Percentiles rank a stretch among this genome's conserved stretches.
Conservation (phyloP, 202 grass and related monocot genomes). For the Bolboschoenoplectus hybrid region DNA sequence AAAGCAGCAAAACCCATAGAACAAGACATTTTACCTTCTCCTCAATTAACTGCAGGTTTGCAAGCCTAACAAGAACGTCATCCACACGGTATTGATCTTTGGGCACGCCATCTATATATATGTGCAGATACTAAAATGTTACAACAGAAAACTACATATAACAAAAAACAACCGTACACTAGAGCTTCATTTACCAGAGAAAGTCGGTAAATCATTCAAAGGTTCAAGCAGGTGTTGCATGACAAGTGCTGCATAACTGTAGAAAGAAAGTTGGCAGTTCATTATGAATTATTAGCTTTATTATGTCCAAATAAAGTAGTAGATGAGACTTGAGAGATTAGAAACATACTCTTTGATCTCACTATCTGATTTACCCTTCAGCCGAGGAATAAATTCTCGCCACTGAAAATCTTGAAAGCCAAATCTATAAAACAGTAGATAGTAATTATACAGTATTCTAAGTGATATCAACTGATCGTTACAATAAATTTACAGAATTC, state of each 20-base stretch:
- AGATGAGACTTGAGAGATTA: conserved; percentile 15
- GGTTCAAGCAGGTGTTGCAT: conserved; percentile 89
- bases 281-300: conserved; percentile 35
- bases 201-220: conserved; percentile 55
- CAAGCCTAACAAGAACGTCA: conserved; percentile 80
- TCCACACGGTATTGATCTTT: conserved; percentile 81
- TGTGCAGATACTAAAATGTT: conserved; percentile 40
- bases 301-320: conserved; percentile 19
- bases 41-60: conserved; percentile 81
- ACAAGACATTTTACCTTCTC: conserved; percentile 72
- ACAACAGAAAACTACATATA: conserved; percentile 33
- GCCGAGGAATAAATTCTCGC: conserved; percentile 87
- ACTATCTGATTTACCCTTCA: conserved; percentile 79
- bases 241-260: conserved; percentile 85
- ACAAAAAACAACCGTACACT: conserved; percentile 34
- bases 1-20: conserved; percentile 14
- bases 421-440: conserved; percentile 55
- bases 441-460: background rate
- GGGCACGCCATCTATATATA: conserved; percentile 84
- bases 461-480: conserved; percentile 13
- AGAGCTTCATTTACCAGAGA: conserved; percentile 68
- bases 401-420: conserved; percentile 97
- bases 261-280: conserved; percentile 35
- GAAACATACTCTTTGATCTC: conserved; percentile 84
- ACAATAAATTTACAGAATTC: conserved; percentile 28